Base-by-base conservation (phyloP, 257 asterid species). In the Solanum sitiens region DNA sequence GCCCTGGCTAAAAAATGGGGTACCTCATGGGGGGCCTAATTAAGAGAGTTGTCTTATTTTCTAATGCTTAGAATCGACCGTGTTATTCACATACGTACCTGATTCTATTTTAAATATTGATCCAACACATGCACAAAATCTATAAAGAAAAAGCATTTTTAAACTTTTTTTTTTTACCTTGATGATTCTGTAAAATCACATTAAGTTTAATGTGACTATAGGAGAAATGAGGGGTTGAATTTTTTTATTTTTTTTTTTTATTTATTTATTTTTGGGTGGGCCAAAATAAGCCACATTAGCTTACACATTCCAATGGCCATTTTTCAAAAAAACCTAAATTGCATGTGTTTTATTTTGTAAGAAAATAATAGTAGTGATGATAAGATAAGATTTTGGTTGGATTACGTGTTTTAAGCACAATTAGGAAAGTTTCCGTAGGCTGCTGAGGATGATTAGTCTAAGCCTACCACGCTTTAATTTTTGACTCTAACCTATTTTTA, bases 381-480 rank as follows among this genome's bases (percentile, higher is more conserved):
- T 68, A 68, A 27, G 74, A 71, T 30, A 35, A 20, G 79, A 20
- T 15, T 23, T 6, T 25, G 12, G 37, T 44, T 44, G 37, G n/a
- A 45, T 77, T 76, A 76, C 84, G 63, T 42, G 84, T 77, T 61
- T 77, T 39, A 77, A 77, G n/a, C 15, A 77, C 25, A 77, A 77
- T 8, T 44, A 27, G 32, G 84, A 44, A 77, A 77, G 84, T 44
- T 77, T 9, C 40, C 65, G 40, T 77, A 5, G 84, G 63, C 84
- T 77, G 65, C 65, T 39, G n/a, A 8, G 35, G 40, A 44, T 77
- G 25, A 77, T 14, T 7, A 77, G 84, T 77, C 63, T 25, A 44
- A 77, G 14, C 39, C n/a, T 44, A 77, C 39, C 16, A 14, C 65
- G 9, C 84, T 7, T 44, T 44, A 77, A 77, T 14, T 39, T 32